These are phyloP conservation scores for Psilocybe sp. DNA, from an alignment of 768 basidiomycete genomes.

Conservation along the genomic window DNA sequence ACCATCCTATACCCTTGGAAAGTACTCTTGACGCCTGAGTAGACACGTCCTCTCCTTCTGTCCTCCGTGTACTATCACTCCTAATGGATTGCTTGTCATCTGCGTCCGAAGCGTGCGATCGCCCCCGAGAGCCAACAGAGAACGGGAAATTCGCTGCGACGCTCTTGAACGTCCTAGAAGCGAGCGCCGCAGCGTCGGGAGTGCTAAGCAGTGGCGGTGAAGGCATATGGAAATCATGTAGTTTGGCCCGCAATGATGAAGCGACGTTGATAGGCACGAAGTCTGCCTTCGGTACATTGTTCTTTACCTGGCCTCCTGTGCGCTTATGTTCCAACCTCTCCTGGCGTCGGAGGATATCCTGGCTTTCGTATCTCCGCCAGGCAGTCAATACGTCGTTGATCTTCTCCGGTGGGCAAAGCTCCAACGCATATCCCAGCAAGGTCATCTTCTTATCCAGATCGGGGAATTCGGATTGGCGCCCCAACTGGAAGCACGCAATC, in stretches of 20 bases:
- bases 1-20: constrained; percentile 93
- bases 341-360: constrained; percentile 51
- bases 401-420: constrained; percentile 81
- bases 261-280: constrained; percentile 32
- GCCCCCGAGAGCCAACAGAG: constrained; percentile 42
- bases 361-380: constrained; percentile 76
- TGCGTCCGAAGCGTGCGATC: constrained; percentile 35
- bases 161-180: constrained; percentile 73
- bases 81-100: constrained; percentile 39
- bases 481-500: constrained; percentile 87
- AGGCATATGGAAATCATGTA: constrained; percentile 68
- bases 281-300: constrained; percentile 3
- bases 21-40: constrained; percentile 76
- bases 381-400: constrained; percentile 72
- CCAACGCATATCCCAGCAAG: constrained; percentile 77
- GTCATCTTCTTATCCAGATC: constrained; percentile 65
- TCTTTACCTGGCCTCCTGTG: not conserved
- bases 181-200: constrained; percentile 78
- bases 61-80: constrained; percentile 37
- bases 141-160: constrained; percentile 78
- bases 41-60: constrained; percentile 60
- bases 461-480: constrained; percentile 73
- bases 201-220: constrained; percentile 66
- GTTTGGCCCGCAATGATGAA: constrained; percentile 55
- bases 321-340: constrained; percentile 26